Base-by-base conservation (phyloP, 345 rosid genomes). In the Eucalyptus pauciflora region DNA sequence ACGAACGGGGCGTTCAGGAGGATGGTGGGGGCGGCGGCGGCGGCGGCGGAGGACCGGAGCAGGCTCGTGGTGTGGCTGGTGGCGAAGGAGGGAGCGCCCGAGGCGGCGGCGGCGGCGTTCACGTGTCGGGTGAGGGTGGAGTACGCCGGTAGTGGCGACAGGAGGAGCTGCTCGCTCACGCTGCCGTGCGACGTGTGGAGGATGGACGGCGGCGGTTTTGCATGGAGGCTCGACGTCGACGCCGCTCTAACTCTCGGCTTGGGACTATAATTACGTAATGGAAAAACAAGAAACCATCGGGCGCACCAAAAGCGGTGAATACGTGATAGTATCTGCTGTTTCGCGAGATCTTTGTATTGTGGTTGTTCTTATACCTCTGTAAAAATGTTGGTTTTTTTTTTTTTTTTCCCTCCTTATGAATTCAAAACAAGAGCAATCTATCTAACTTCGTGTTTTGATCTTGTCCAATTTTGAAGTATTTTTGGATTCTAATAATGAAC, bases 181-280 rank as follows among this genome's bases (percentile, higher is more conserved):
- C 93, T 94, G 88, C 94, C 95, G 80, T 95, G 95, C 67, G 96
- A 95, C 71, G 97, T 89, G 86, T 93, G 94, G 96, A 93, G 89
- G 90, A 92, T 95, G 96, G 93, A 91, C 64, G 86, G 50, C 29
- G 95, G 93, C 83, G 95, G 96, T 37, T 89, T 91, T 93, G 97
- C 95, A 62, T 95, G 97, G 96, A 93, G 94, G 93, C 89, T 95
- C 50, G 96, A 95, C 91, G 89, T 92, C 69, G 83, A 92, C 56
- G 92, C 95, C 29, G 96, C 95, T 80, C 90, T 95, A 46, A 92
- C 88, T 27, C 90, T 89, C 62, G 91, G 94, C 85, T 91, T 92
- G 88, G 92, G 94, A 80, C 85, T 41, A 6, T 41, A 76, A 33
- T 52, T 52, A 8, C 1, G 4, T 52, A 33, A 71, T 37, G 81